Conservation (phyloP, 208 protist species). For the Spongospora subterranea region DNA sequence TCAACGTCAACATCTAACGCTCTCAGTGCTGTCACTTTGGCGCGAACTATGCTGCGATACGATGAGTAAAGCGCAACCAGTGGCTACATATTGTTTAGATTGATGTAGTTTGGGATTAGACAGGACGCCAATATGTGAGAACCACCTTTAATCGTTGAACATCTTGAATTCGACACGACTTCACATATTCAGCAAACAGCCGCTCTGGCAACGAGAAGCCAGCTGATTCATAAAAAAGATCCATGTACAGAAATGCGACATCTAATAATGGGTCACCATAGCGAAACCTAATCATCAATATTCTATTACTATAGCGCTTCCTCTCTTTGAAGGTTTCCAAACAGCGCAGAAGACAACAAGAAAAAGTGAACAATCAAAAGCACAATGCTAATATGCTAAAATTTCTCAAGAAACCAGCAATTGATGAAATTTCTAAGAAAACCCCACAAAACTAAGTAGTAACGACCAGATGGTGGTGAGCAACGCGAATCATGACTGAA, state of each 20-base stretch:
- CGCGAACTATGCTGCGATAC: conserved; percentile 50
- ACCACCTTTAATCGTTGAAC: not conserved
- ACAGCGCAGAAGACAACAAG: too few relatives aligned
- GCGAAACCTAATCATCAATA: not conserved
- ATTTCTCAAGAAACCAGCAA: not conserved
- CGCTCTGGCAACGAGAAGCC: not conserved
- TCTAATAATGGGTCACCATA: conserved; percentile 38
- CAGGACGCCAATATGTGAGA: not conserved
- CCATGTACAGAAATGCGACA: conserved; percentile 34
- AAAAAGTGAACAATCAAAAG: too few relatives aligned
- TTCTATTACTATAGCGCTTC: too few relatives aligned
- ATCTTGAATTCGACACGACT: not conserved
- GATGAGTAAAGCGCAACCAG: not conserved
- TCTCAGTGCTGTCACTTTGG: not conserved
- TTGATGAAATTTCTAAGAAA: not conserved
- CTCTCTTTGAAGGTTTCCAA: too few relatives aligned
- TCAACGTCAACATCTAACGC: not conserved
- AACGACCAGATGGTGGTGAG: too few relatives aligned
- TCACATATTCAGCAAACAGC: not conserved
- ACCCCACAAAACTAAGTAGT: not conserved
- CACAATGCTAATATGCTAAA: not conserved
- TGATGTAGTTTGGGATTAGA: not conserved
- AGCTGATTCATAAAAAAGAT: conserved; percentile 2
- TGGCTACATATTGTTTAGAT: not conserved
- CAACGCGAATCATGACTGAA: not conserved